Evolutionary conservation across 768 basidiomycete genomes (phyloP), one percentile per base, ranked within the genome.

Genomic region (Phlebiopsis gigantea): DNA sequence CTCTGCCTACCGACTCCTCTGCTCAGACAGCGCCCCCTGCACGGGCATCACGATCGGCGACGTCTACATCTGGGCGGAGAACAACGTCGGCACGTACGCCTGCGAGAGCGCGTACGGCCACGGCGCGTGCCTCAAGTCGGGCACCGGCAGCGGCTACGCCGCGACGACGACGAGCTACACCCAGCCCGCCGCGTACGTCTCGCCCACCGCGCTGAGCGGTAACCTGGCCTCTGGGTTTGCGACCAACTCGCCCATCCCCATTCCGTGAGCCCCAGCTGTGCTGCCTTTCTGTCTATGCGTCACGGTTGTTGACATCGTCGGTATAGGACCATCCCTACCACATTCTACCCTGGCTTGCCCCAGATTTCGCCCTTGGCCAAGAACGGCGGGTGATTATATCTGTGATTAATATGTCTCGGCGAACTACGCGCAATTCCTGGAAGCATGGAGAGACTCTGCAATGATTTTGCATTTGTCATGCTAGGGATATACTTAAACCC

Each of bases 21-120:
- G 67, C 46, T 64, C 66, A 5, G 65, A 66, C 52, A 60, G 57
- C 39, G 63, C 66, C 21, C 67, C 67, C 8, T 68, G 67, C 63
- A 60, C 49, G 52, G 57, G 62, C 49, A 68, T 70, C 46, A 60
- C 48, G 2, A 61, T 70, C 30, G 43, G 29, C 31, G 64, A 70
- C 60, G 69, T 70, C 8, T 62, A 67, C 61, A 61, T 70, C 61
- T 70, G 67, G 66, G 65, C 63, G 12, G 46, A 57, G 30, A 66
- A 66, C n/a, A 54, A 61, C 57, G 53, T 62, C 60, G 67, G 65
- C 15, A 55, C 63, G 30, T 56, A 61, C 60, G 66, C 66, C 49
- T 70, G 69, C 62, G 62, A 64, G 48, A 64, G 61, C 48, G 69
- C 69, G 14, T 70, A 64, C 57, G 69, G 69, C 5, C 42, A 58